phyloP scores from a whole-genome alignment of 805 yeast species.

The Ogataea neopini region DNA sequence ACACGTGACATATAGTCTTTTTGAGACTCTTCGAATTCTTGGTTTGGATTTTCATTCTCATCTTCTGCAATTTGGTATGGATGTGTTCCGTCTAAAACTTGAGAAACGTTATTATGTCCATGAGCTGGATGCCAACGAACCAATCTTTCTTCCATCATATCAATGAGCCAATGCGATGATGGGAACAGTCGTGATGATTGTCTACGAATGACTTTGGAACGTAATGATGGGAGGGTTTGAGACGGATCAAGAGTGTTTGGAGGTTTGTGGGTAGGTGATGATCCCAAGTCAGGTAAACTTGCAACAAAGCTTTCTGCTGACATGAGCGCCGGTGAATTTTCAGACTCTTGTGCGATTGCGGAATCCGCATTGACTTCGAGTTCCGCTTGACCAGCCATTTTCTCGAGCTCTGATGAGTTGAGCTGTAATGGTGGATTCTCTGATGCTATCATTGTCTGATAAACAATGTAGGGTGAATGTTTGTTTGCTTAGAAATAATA shows the following conservation, averaged over 20 bases:
- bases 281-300: neutral
- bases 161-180: constrained; percentile 24
- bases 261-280: constrained; percentile 26
- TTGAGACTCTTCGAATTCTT: neutral
- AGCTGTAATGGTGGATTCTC: neutral
- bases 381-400: neutral
- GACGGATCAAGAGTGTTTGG: constrained; percentile 15
- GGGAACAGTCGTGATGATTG: constrained; percentile 35
- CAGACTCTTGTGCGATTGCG: neutral
- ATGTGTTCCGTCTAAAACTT: constrained; percentile 36
- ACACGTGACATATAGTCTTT: constrained; percentile 4
- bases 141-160: constrained; percentile 39
- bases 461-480: neutral
- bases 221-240: constrained; percentile 23
- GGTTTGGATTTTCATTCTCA: neutral
- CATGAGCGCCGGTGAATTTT: neutral
- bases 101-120: constrained; percentile 29
- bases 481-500: neutral
- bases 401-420: neutral
- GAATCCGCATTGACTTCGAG: neutral
- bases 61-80: constrained; percentile 26
- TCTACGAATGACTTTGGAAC: constrained; percentile 30
- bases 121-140: constrained; percentile 38
- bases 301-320: constrained; percentile 3
- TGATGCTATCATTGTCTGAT: neutral